A percentile compares a stretch with the other conserved stretches of the same genome.
Evolutionary conservation across 495 filamentous ascomycete species (phyloP).

Genomic region (Xylaria scruposa): DNA sequence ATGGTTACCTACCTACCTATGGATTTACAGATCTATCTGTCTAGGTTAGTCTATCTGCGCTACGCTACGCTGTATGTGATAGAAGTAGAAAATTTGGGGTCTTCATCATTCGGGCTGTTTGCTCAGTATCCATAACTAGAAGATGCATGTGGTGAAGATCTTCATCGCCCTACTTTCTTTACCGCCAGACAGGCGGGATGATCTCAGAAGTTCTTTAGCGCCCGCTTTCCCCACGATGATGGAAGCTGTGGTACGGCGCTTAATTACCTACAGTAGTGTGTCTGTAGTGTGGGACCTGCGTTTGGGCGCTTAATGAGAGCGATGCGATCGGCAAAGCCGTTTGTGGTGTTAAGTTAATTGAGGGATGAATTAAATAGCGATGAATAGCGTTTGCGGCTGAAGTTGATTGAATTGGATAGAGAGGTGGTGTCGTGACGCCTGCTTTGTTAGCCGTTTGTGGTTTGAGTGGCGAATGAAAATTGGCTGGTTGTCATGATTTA

Average conservation of each 20-base stretch:
- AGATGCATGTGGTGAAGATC: neutral
- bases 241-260: constrained; percentile 11
- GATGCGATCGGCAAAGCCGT: neutral
- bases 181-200: neutral
- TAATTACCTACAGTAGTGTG: constrained; percentile 1
- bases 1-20: neutral
- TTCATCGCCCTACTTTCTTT: neutral
- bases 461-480: neutral
- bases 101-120: neutral
- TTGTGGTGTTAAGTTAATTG: neutral
- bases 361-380: neutral
- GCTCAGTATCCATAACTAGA: neutral
- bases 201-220: too few species aligned
- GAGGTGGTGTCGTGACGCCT: neutral
- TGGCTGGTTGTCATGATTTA: neutral
- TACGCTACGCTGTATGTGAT: neutral
- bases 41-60: neutral
- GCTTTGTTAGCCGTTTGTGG: neutral
- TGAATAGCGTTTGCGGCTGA: neutral
- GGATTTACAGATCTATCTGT: neutral
- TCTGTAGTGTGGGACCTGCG: neutral
- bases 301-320: constrained; percentile 10
- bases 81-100: constrained; percentile 11
- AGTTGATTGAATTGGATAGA: neutral
- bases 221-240: constrained; percentile 4